Evolutionary conservation across 2,329 filamentous ascomycete species (phyloP).

Genomic region (Beauveria asiatica): DNA sequence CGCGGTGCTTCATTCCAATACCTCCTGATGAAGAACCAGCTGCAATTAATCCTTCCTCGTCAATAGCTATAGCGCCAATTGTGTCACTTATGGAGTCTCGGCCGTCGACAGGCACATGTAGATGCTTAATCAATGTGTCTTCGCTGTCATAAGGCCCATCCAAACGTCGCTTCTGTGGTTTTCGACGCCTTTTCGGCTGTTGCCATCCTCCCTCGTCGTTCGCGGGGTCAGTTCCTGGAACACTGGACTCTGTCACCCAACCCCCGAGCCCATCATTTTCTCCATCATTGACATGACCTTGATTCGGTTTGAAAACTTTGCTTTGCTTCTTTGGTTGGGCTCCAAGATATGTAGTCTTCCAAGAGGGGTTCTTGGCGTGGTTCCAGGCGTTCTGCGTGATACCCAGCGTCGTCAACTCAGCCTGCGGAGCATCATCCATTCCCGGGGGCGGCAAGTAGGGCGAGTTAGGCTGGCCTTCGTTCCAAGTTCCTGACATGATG

Average conservation of each 20-base stretch:
- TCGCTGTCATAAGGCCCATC: not conserved
- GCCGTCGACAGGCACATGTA: constrained; percentile 14
- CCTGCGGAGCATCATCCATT: constrained; percentile 3
- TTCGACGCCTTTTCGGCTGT: constrained; percentile 6
- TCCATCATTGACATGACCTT: not conserved
- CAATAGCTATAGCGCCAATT: constrained; percentile 90
- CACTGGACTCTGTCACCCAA: not conserved
- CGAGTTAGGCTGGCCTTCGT: constrained; percentile 54
- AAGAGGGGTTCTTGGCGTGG: constrained; percentile 4
- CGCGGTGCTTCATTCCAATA: constrained; percentile 96
- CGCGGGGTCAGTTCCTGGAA: not conserved
- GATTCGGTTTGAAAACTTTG: not conserved
- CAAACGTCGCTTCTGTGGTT: not conserved
- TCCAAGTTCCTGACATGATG: constrained; percentile 50
- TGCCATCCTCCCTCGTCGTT: not conserved
- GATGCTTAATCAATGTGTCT: not conserved
- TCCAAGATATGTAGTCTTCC: not conserved
- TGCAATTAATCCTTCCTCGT: constrained; percentile 77
- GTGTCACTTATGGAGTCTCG: constrained; percentile 78
- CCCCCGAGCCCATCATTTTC: not conserved
- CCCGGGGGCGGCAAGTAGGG: constrained; percentile 24
- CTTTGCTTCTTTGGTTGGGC: not conserved
- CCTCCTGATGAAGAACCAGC: constrained; percentile 94
- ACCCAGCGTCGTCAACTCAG: not conserved
- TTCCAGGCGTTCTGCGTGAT: constrained; percentile 5